Evolutionary conservation across 2,329 filamentous ascomycete genomes (phyloP), one percentile per base, ranked within the genome.

Genomic region (Fusarium newnesense): DNA sequence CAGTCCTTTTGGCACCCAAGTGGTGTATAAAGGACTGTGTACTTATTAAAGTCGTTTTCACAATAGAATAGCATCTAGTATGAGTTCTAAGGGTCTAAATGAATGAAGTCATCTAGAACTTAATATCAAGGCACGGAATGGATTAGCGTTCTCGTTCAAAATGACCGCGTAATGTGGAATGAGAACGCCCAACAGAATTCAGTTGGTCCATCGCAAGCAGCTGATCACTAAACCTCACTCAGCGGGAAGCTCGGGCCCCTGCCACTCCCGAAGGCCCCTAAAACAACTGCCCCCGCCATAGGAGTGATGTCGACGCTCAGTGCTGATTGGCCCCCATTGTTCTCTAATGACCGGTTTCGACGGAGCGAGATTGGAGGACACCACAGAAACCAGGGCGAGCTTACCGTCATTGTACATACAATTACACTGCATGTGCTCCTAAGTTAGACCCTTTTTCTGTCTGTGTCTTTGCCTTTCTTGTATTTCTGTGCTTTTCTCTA

Each of bases 381-480:
- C 57, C 54, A 62, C 32, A 50, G 42, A 37, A 60, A 60, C 64
- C 44, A 66, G 58, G 67, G 36, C 43, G 70, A 74, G 75, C 64
- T 76, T 76, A 44, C 75, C 74, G 75, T 77, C 75, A 76, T 76
- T 76, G 69, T 76, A 70, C 73, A 74, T 74, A 39, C 57, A 60
- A 60, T 50, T 50, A 58, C 39, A 52, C 57, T 57, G 26, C 49
- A 64, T 54, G 28, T 64, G 62, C 47, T 54, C 67, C 73, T 71
- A 24, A 24, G 24, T 24, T 24, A 70, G 73, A 69, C 64, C 67
- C 64, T 75, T 75, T 75, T 73, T 58, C 73, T 66, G 58, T 59
- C 37, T 11, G 18, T 57, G 19, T 26, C 24, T 59, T 24, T 52
- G 49, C 43, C 46, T 34, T 46, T 49, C 44, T 32, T 42, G 62